Percentiles rank a stretch among this genome's conserved stretches.
These are phyloP conservation scores for Verticillium klebahnii DNA, from an alignment of 2,329 filamentous ascomycete species.

Conservation along the genomic window DNA sequence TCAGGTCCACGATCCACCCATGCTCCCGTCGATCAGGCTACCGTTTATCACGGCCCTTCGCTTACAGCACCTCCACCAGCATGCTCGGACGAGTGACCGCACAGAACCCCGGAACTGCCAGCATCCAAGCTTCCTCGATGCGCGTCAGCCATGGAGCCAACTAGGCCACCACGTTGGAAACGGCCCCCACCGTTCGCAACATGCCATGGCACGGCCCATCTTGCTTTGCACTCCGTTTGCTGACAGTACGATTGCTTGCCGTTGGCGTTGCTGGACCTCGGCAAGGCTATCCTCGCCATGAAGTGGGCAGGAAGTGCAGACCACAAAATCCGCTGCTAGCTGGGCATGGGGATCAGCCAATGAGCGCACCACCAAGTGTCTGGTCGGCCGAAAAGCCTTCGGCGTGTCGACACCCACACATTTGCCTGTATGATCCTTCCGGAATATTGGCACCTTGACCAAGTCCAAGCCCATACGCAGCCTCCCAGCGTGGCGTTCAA, in stretches of 20 bases:
- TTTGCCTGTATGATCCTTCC: not conserved
- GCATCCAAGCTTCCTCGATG: not conserved
- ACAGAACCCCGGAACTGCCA: not conserved
- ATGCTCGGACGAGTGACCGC: not conserved
- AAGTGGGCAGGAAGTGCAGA: not conserved
- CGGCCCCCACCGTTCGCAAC: not conserved
- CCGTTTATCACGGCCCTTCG: not conserved
- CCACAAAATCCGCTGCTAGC: not conserved
- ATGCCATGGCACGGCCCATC: not conserved
- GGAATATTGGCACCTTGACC: not conserved
- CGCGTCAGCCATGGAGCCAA: not conserved
- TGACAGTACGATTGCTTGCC: not conserved
- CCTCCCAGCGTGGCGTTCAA: not conserved
- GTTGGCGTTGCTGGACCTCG: not conserved
- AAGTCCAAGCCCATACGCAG: not conserved
- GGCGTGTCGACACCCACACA: not conserved
- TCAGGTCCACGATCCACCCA: not conserved
- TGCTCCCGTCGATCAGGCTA: not conserved
- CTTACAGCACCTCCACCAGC: not conserved
- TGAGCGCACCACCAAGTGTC: not conserved
- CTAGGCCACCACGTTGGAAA: not conserved
- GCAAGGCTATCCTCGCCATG: not conserved
- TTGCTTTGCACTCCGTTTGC: not conserved
- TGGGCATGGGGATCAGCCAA: not conserved
- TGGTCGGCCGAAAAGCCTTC: not conserved